These are phyloP conservation scores for Citrus maxima DNA, from an alignment of 345 rosid species.

Conservation along the genomic window DNA sequence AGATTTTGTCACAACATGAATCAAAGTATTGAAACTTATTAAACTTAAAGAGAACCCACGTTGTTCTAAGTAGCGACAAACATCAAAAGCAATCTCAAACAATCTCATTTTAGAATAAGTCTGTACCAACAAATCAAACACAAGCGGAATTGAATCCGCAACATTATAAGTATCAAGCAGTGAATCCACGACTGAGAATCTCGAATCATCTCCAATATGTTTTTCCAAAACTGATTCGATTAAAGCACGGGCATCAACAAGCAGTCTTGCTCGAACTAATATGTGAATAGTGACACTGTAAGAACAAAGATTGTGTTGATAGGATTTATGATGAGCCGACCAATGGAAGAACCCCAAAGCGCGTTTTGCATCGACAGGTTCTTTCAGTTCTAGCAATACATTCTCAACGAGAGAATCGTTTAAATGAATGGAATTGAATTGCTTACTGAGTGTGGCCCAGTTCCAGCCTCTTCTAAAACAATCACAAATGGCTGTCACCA, in stretches of 20 bases:
- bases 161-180: conserved; percentile 44
- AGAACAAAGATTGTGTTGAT: conserved; percentile 42
- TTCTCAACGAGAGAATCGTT: conserved; percentile 35
- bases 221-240: conserved; percentile 51
- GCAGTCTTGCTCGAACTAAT: conserved; percentile 47
- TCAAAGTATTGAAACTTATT: conserved; percentile 48
- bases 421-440: conserved; percentile 34
- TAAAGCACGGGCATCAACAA: conserved; percentile 61
- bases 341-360: conserved; percentile 81
- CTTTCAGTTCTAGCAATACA: conserved; percentile 60
- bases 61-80: conserved; percentile 41
- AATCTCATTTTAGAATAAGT: conserved; percentile 60
- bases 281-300: conserved; percentile 60
- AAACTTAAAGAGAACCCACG: conserved; percentile 53
- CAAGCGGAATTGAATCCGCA: conserved; percentile 42
- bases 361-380: conserved; percentile 55
- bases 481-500: conserved; percentile 33
- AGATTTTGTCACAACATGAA: conserved; percentile 59
- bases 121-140: conserved; percentile 67
- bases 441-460: conserved; percentile 56
- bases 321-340: conserved; percentile 48
- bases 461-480: conserved; percentile 34
- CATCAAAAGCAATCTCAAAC: conserved; percentile 56
- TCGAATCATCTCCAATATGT: conserved; percentile 14
- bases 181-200: conserved; percentile 39